Evolutionary conservation across 225 moss, liverwort and hornwort species (phyloP).

Genomic region (Bryoerythrophyllum caledonicum): DNA sequence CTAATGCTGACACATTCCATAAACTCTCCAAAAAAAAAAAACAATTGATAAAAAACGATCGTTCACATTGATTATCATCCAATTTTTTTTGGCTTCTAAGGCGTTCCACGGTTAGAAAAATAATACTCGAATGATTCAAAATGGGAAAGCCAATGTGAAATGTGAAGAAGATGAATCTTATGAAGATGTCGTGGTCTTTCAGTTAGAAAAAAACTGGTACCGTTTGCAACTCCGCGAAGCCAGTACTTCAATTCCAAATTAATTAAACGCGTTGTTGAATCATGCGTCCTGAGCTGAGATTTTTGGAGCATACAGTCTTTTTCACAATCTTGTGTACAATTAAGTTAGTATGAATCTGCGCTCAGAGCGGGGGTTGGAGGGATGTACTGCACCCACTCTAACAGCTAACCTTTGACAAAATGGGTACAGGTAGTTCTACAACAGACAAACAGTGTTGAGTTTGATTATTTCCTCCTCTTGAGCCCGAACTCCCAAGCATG

Average conservation of each 20-base stretch:
- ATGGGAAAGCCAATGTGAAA: no score
- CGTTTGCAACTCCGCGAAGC: no score
- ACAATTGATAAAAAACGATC: no score
- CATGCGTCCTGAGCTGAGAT: not conserved
- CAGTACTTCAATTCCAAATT: not conserved
- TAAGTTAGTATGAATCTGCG: not conserved
- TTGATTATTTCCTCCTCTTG: conserved; percentile 2
- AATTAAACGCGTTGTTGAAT: not conserved
- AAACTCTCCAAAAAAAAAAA: no score
- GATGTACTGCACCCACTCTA: conserved; percentile 20
- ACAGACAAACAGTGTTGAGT: not conserved
- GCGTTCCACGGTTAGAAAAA: no score
- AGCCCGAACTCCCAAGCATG: not conserved
- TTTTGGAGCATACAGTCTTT: not conserved
- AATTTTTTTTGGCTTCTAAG: no score
- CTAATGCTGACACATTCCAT: no score
- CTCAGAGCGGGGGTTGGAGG: not conserved
- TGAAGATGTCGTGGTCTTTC: no score
- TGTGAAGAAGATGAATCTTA: no score
- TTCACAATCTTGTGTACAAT: not conserved
- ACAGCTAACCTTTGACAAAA: conserved; percentile 26
- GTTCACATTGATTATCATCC: no score
- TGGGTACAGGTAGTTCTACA: not conserved
- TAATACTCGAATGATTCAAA: no score
- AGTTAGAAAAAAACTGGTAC: no score